phyloP scores from a whole-genome alignment of 139 green algal species.

The Asterochloris erici region DNA sequence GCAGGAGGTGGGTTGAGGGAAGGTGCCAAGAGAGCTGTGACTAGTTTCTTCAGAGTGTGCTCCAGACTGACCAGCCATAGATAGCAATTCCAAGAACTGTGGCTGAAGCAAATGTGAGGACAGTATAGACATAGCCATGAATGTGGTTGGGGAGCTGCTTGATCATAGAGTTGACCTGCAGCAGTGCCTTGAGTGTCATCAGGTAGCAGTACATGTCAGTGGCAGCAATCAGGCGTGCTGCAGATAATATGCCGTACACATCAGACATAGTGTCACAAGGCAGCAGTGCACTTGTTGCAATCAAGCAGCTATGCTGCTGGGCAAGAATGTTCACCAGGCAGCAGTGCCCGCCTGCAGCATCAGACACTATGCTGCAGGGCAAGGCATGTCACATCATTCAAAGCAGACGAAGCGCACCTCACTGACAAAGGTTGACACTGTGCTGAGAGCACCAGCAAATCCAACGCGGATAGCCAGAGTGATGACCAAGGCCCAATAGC shows the following conservation, averaged over 20 bases:
- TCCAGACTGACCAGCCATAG: conserved; percentile 41
- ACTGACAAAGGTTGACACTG: conserved; percentile 76
- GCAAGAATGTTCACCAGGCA: not conserved
- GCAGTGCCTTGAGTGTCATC: not conserved
- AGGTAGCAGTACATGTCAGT: conserved; percentile 4
- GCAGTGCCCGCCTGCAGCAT: not conserved
- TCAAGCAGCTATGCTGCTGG: not conserved
- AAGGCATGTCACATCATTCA: not conserved
- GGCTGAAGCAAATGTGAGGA: conserved; percentile 21
- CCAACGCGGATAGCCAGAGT: conserved; percentile 38
- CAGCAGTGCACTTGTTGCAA: not conserved
- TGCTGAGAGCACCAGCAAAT: conserved; percentile 67
- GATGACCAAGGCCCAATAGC: conserved; percentile 36
- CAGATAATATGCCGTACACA: not conserved
- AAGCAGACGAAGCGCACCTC: conserved; percentile 49
- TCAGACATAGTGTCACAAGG: not conserved
- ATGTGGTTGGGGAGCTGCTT: conserved; percentile 33
- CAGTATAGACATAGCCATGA: conserved; percentile 39
- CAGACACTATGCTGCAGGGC: not conserved
- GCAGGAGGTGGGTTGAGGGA: no score
- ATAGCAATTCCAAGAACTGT: conserved; percentile 23
- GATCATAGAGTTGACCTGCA: conserved; percentile 21
- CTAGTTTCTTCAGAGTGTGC: not conserved
- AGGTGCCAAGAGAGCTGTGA: no score
- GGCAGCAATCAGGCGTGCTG: not conserved